Percentiles rank a stretch among this genome's conserved stretches.
These are phyloP conservation scores for Suillus paluster DNA, from an alignment of 768 basidiomycete genomes.

Conservation along the genomic window DNA sequence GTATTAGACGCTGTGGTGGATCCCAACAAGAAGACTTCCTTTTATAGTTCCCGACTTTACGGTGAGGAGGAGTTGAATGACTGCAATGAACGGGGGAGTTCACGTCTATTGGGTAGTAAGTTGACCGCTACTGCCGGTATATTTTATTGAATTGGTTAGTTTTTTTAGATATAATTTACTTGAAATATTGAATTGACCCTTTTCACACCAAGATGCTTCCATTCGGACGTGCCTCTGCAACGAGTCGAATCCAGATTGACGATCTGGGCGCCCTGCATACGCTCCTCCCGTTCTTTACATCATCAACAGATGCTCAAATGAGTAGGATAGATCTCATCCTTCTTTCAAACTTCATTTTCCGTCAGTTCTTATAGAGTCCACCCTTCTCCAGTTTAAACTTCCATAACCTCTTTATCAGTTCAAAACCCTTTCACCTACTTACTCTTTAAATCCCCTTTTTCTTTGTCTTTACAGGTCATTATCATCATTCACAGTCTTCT, in stretches of 20 bases:
- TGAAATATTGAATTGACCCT: too few relatives aligned
- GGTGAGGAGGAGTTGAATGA: not conserved
- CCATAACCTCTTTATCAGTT: too few relatives aligned
- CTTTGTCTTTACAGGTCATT: too few relatives aligned
- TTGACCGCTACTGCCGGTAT: not conserved
- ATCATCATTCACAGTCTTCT: too few relatives aligned
- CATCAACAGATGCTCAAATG: slow-evolving; percentile 22
- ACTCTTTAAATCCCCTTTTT: not conserved
- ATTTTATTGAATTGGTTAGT: slow-evolving; percentile 10
- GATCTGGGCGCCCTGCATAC: slow-evolving; percentile 17
- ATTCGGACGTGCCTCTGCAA: slow-evolving; percentile 8
- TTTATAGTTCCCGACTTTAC: slow-evolving; percentile 6
- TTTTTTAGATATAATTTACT: too few relatives aligned
- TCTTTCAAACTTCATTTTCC: slow-evolving; percentile 12
- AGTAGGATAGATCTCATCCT: slow-evolving; percentile 17
- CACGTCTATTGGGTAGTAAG: not conserved
- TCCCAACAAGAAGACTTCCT: slow-evolving; percentile 8
- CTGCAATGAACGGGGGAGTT: slow-evolving; percentile 1
- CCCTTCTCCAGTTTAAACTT: slow-evolving; percentile 8
- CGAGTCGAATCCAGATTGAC: slow-evolving; percentile 13
- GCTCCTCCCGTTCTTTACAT: slow-evolving; percentile 4
- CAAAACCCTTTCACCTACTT: not conserved
- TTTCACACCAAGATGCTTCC: slow-evolving; percentile 1
- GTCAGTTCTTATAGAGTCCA: slow-evolving; percentile 31
- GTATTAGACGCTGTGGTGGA: slow-evolving; percentile 1